A percentile compares a stretch with the other conserved stretches of the same genome.
Evolutionary conservation across 1,284 basidiomycete species (phyloP).

Genomic region (Thelephora terrestris): DNA sequence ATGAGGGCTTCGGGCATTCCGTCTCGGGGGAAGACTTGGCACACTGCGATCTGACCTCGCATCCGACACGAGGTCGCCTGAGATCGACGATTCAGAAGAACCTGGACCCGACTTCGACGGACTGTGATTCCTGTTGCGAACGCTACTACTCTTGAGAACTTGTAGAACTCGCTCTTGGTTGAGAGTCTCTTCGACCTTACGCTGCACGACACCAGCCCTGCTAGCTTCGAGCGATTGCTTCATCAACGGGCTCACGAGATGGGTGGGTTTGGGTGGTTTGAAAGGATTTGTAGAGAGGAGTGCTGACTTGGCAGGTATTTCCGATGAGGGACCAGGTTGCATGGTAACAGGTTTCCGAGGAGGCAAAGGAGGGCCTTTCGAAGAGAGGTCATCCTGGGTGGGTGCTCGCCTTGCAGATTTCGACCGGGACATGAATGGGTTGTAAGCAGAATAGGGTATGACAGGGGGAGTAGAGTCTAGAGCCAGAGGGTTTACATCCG

Average conservation of each 20-base stretch:
- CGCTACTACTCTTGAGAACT: conserved; percentile 40
- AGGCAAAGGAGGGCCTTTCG: conserved; percentile 19
- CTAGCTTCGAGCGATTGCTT: conserved; percentile 61
- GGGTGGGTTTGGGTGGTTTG: conserved; percentile 18
- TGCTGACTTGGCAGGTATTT: conserved; percentile 14
- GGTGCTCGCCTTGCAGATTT: conserved; percentile 11
- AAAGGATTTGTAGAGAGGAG: conserved; percentile 14
- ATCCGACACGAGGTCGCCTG: conserved; percentile 4
- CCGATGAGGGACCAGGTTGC: conserved; percentile 23
- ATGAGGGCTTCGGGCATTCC: conserved; percentile 15
- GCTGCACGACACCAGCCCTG: conserved; percentile 55
- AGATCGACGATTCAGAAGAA: conserved; percentile 10
- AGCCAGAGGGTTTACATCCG: not conserved
- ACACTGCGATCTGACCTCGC: conserved; percentile 4
- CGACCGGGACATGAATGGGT: conserved; percentile 26
- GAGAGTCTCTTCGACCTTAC: conserved; percentile 54
- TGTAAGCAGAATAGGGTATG: conserved; percentile 15
- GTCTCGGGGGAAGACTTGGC: conserved; percentile 25
- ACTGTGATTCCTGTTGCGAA: conserved; percentile 21
- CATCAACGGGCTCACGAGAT: conserved; percentile 49
- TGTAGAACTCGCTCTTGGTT: conserved; percentile 61
- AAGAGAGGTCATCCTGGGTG: not conserved
- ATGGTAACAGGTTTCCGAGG: conserved; percentile 17
- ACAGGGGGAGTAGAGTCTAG: not conserved
- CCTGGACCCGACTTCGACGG: conserved; percentile 16